Evolutionary conservation across 257 asterid genomes (phyloP), one percentile per base, ranked within the genome.

Genomic region (Leonotis leonurus): DNA sequence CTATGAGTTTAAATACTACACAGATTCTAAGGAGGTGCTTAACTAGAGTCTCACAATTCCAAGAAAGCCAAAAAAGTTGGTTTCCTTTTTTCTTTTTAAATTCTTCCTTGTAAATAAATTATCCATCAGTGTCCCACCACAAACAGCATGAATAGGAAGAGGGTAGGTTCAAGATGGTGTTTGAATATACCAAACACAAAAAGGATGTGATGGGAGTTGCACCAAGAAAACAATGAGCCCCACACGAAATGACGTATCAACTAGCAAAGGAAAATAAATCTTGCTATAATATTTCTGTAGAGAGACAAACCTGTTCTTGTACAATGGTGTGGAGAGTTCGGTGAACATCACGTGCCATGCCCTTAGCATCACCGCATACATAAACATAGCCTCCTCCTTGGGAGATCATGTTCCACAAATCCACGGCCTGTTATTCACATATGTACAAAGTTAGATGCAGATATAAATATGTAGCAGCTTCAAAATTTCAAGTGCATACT

Each of bases 291-390:
- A 11, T 22, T 68, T 13, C 16, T n/a, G n/a, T 62, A 11, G 27
- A 45, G 64, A 61, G 12, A 53, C 72, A 8, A 62, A 92, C 99
- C 99, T 92, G 97, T 67, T 93, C 93, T 77, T 85, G 95, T 8
- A 78, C 87, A 53, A 93, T 79, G 52, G 86, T 78, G 81, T 93
- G 97, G 73, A 93, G 95, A 39, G 95, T 87, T 62, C 97, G 81
- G 73, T 93, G 99, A 37, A 93, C 99, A n/a, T 93, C 97, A 60
- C 90, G 87, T 36, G 99, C 99, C 99, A 93, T 93, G 70, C 99
- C 97, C 71, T 93, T 93, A 44, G 99, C 99, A 68, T 93, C 99
- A 70, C 99, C 97, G 6, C 99, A 93, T 4, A 89, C 99, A 25
- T 93, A 93, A 0, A 93, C 57, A 11, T 93, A 82, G 17, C 81